phyloP scores from a whole-genome alignment of 2,329 filamentous ascomycete species.

The Aspergillus uvarum region DNA sequence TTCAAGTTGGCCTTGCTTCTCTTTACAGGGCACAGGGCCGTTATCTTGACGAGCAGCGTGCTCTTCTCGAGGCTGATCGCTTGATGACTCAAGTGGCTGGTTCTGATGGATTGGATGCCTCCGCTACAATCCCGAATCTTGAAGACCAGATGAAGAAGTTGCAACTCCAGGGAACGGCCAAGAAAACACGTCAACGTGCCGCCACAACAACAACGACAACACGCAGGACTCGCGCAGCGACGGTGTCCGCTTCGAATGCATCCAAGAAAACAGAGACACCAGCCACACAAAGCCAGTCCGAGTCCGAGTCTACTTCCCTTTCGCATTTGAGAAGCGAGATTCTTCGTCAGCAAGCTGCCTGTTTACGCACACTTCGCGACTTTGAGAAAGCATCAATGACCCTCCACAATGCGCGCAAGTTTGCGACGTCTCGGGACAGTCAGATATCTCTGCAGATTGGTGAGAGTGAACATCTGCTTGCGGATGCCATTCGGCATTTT shows the following conservation, averaged over 20 bases:
- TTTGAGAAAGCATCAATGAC: slow-evolving; percentile 60
- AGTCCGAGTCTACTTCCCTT: slow-evolving; percentile 44
- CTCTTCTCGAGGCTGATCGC: slow-evolving; percentile 51
- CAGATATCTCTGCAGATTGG: slow-evolving; percentile 55
- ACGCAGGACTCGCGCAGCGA: slow-evolving; percentile 16
- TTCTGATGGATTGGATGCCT: slow-evolving; percentile 30
- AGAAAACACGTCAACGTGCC: slow-evolving; percentile 26
- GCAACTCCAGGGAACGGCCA: slow-evolving; percentile 33
- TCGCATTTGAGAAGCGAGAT: slow-evolving; percentile 50
- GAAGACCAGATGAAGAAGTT: slow-evolving; percentile 46
- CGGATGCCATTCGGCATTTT: slow-evolving; percentile 54
- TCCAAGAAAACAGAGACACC: slow-evolving; percentile 11
- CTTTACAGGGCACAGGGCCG: slow-evolving; percentile 50
- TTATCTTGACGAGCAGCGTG: slow-evolving; percentile 48
- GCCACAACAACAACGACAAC: slow-evolving; percentile 22
- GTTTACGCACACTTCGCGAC: slow-evolving; percentile 46
- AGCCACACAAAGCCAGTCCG: slow-evolving; percentile 13
- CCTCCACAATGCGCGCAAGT: slow-evolving; percentile 44
- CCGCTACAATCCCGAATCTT: slow-evolving; percentile 35
- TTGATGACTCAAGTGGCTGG: slow-evolving; percentile 45
- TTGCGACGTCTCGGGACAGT: slow-evolving; percentile 53
- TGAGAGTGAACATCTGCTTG: slow-evolving; percentile 39
- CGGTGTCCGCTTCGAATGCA: slow-evolving; percentile 17
- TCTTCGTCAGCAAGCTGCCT: slow-evolving; percentile 52
- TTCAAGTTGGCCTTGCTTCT: slow-evolving; percentile 45